Percentiles rank a stretch among this genome's conserved stretches.
These are phyloP conservation scores for Physcomitrium patens DNA, from an alignment of 225 moss, liverwort and hornwort species.

Conservation along the genomic window DNA sequence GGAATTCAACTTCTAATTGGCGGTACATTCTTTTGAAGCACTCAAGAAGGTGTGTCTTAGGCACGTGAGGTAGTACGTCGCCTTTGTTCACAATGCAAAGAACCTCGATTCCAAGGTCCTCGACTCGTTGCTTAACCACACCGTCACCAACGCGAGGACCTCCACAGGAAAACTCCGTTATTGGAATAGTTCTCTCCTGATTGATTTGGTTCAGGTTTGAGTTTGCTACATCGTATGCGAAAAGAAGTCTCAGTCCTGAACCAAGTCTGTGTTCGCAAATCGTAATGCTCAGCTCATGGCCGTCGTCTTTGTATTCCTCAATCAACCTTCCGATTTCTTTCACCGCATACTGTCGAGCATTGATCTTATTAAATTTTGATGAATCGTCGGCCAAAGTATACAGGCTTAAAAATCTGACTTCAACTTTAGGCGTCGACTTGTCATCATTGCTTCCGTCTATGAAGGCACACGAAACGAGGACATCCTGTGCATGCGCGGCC, in stretches of 20 bases:
- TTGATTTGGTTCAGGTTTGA: constrained; percentile 32
- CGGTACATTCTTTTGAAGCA: constrained; percentile 21
- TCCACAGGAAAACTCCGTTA: constrained; percentile 56
- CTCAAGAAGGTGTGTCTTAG: constrained; percentile 34
- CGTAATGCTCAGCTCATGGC: constrained; percentile 49
- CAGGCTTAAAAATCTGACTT: constrained; percentile 49
- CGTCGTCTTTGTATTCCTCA: constrained; percentile 31
- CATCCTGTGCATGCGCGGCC: constrained; percentile 42
- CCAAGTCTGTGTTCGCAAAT: constrained; percentile 54
- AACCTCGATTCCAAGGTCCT: constrained; percentile 47
- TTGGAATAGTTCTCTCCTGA: constrained; percentile 31
- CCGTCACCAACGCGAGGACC: constrained; percentile 55
- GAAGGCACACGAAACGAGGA: constrained; percentile 40
- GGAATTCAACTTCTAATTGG: constrained; percentile 50
- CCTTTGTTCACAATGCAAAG: constrained; percentile 53
- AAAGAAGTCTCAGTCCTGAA: constrained; percentile 47
- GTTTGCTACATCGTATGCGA: constrained; percentile 57
- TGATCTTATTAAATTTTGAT: constrained; percentile 54
- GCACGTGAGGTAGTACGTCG: constrained; percentile 38
- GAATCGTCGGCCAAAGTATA: constrained; percentile 48
- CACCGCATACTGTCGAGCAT: constrained; percentile 46
- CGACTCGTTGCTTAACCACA: constrained; percentile 31
- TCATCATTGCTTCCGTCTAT: constrained; percentile 33
- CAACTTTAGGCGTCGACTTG: constrained; percentile 34
- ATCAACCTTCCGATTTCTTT: constrained; percentile 43